Evolutionary conservation across 768 basidiomycete genomes (phyloP).

Genomic region (Leccinum sublutescens): DNA sequence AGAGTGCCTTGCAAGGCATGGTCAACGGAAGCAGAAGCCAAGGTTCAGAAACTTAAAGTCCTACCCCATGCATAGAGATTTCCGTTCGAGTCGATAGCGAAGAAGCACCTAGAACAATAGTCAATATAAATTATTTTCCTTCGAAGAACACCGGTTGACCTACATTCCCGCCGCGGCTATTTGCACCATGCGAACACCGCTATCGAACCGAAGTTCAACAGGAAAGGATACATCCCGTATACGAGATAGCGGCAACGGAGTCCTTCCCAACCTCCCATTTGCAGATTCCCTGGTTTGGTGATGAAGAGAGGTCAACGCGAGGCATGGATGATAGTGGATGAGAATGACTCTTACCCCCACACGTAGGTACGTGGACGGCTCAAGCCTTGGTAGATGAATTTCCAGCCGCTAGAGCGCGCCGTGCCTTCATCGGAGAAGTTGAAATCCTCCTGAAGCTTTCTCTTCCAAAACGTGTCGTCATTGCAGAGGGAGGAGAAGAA

Average conservation of each 20-base stretch:
- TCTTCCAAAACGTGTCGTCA: slow-evolving; percentile 81
- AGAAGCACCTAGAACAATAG: slow-evolving; percentile 69
- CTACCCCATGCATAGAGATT: slow-evolving; percentile 80
- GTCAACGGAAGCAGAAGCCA: slow-evolving; percentile 5
- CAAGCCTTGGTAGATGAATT: slow-evolving; percentile 72
- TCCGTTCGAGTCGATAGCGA: slow-evolving; percentile 78
- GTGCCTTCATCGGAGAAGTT: slow-evolving; percentile 73
- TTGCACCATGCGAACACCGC: slow-evolving; percentile 62
- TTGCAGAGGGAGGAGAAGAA: slow-evolving; percentile 58
- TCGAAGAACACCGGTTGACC: slow-evolving; percentile 23
- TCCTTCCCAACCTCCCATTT: slow-evolving; percentile 64
- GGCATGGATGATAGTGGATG: not conserved
- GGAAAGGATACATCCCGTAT: slow-evolving; percentile 59
- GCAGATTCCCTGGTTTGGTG: slow-evolving; percentile 47
- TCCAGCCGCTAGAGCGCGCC: slow-evolving; percentile 77
- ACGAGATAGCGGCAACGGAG: slow-evolving; percentile 28
- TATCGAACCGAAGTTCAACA: slow-evolving; percentile 51
- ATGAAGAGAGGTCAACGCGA: slow-evolving; percentile 1
- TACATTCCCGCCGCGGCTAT: slow-evolving; percentile 84
- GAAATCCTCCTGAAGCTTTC: slow-evolving; percentile 65
- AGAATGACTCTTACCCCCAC: slow-evolving; percentile 53
- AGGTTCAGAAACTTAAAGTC: slow-evolving; percentile 1
- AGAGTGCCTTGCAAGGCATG: slow-evolving; percentile 53
- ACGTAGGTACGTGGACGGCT: slow-evolving; percentile 50
- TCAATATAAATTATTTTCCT: not conserved